phyloP scores from a whole-genome alignment of 108 stramenopile genomes.

The Cylindrotheca closterium region DNA sequence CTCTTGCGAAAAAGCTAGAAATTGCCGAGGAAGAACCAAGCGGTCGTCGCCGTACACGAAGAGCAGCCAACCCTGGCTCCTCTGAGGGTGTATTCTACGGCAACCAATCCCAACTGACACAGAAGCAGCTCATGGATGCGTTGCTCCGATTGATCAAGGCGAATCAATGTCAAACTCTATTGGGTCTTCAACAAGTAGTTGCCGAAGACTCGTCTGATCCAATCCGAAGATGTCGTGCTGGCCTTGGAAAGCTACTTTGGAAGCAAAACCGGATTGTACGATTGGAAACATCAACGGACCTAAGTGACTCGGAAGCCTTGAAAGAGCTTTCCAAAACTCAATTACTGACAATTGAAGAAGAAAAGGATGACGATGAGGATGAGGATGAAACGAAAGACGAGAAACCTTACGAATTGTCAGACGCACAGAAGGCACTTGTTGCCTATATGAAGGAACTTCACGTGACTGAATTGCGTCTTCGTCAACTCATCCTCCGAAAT shows the following conservation, averaged over 20 bases:
- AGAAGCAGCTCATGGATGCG: slow-evolving; percentile 70
- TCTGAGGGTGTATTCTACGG: slow-evolving; percentile 68
- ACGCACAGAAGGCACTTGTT: slow-evolving; percentile 27
- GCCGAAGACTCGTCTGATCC: slow-evolving; percentile 68
- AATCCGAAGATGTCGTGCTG: slow-evolving; percentile 58
- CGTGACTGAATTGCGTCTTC: slow-evolving; percentile 57
- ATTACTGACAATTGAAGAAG: slow-evolving; percentile 15
- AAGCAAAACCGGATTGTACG: slow-evolving; percentile 56
- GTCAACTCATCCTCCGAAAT: slow-evolving; percentile 46
- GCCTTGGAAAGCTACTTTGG: slow-evolving; percentile 70
- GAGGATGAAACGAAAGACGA: slow-evolving; percentile 19
- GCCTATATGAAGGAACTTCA: slow-evolving; percentile 65
- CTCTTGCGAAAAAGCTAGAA: slow-evolving; percentile 29
- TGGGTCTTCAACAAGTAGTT: slow-evolving; percentile 48
- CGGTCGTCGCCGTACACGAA: slow-evolving; percentile 16
- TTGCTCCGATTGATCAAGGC: slow-evolving; percentile 52
- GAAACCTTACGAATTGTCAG: not conserved
- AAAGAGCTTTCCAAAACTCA: slow-evolving; percentile 12
- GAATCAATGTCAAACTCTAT: slow-evolving; percentile 43
- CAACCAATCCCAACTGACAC: slow-evolving; percentile 60
- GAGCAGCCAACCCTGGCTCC: slow-evolving; percentile 7
- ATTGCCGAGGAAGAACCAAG: slow-evolving; percentile 8
- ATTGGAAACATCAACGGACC: slow-evolving; percentile 35
- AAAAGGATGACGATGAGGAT: slow-evolving; percentile 12
- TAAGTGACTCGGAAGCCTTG: slow-evolving; percentile 46